Base-by-base conservation (phyloP, 1,284 basidiomycete species). In the Sutorius eximius region DNA sequence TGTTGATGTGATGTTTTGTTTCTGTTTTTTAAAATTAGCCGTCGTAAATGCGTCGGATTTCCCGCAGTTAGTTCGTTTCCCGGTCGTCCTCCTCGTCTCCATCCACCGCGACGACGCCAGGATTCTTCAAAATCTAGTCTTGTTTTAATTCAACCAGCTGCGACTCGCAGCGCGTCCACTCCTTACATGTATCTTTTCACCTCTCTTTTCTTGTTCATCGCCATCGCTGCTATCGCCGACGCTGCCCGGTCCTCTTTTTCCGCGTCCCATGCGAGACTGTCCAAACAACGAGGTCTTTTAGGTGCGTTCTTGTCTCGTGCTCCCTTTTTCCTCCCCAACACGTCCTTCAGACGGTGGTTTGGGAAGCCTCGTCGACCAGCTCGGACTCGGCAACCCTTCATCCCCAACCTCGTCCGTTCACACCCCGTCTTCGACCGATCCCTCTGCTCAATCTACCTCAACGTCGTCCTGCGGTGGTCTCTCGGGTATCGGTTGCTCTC, bases 191-290 rank as follows among this genome's bases (percentile, higher is more conserved):
- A 70, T 55, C 51, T 29, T 3, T 45, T 59, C 51, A 9, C 62
- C 60, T 52, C 43, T 58, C 49, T 70, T 34, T 48, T 72, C 40
- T 45, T 74, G 13, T 53, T 75, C 50, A 53, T 64, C 37, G 34
- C 29, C n/a, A n/a, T 65, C 45, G 27, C 45, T 12, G 49, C 71
- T 41, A 42, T 63, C 33, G 68, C 67, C 49, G 58, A 70, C 41
- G 75, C 74, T 3, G 61, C 67, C 45, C 77, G 76, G 60, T 72
- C 75, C 1, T 73, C 73, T 16, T 41, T 64, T 12, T 49, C 61
- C 22, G 60, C 68, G 33, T 73, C 76, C 5, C 77, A 80, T 71
- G 71, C 75, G 13, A 71, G 79, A 44, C 73, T 76, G 24, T 76
- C 77, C 50, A 73, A 63, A 58, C 69, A 69, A 41, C 64, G 68